Percentiles rank a stretch among this genome's conserved stretches.
phyloP scores from a whole-genome alignment of 139 green algal genomes.

The Tetradesmus lagerheimii region DNA sequence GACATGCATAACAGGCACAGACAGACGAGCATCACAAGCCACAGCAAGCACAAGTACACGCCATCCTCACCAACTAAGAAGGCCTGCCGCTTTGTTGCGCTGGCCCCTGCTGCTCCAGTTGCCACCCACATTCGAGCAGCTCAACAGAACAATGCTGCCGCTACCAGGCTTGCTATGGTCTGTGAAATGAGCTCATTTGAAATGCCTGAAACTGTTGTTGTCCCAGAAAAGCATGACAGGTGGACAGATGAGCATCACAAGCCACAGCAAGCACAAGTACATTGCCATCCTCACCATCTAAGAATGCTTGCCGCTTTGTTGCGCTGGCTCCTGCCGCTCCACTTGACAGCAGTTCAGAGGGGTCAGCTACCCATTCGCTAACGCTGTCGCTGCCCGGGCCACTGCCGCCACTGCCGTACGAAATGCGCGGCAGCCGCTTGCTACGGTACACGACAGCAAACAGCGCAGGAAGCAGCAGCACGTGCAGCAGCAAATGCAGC shows the following conservation, averaged over 20 bases:
- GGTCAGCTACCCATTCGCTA: conserved; percentile 1
- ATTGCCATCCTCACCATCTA: conserved; percentile 20
- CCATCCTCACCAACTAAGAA: conserved; percentile 21
- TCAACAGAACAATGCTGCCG: not conserved
- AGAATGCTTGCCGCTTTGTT: conserved; percentile 12
- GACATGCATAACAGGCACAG: too few relatives aligned
- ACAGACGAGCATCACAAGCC: not conserved
- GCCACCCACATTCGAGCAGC: too few relatives aligned
- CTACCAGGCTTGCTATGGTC: too few relatives aligned
- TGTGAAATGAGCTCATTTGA: too few relatives aligned
- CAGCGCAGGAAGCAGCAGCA: not conserved
- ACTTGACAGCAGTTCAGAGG: not conserved
- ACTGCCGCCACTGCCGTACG: conserved; percentile 37
- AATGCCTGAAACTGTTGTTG: too few relatives aligned
- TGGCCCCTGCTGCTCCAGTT: too few relatives aligned
- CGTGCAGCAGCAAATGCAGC: not conserved
- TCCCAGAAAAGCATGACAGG: too few relatives aligned
- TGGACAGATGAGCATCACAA: too few relatives aligned
- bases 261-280: not conserved
- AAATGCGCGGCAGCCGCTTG: not conserved
- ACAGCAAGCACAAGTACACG: not conserved
- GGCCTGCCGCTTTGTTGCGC: too few relatives aligned
- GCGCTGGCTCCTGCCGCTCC: conserved; percentile 9
- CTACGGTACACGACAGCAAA: not conserved
- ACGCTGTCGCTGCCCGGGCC: conserved; percentile 30